These are phyloP conservation scores for Ogataea trehalophila DNA, from an alignment of 805 yeast species.

Conservation along the genomic window DNA sequence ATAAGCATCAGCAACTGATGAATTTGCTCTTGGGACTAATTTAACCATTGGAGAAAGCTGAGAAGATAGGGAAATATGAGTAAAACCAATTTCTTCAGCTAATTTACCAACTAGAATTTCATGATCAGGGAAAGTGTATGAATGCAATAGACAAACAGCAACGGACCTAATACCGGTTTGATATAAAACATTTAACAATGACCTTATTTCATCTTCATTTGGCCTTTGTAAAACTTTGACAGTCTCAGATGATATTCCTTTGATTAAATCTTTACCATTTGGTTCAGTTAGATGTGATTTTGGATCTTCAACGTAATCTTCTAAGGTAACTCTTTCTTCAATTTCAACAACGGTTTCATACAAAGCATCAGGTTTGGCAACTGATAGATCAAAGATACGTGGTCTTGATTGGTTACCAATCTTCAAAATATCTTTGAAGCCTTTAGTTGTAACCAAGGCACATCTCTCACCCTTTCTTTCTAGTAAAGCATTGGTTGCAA, in stretches of 20 bases:
- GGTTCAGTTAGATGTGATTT: constrained; percentile 23
- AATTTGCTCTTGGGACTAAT: constrained; percentile 68
- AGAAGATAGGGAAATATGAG: constrained; percentile 62
- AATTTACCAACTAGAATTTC: constrained; percentile 54
- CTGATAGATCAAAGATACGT: constrained; percentile 76
- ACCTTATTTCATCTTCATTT: constrained; percentile 37
- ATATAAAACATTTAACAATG: constrained; percentile 40
- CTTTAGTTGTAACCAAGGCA: constrained; percentile 81
- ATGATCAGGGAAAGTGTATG: constrained; percentile 69
- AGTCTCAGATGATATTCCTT: constrained; percentile 66
- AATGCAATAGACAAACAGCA: constrained; percentile 68
- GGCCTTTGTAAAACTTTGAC: constrained; percentile 54
- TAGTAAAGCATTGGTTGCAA: constrained; percentile 90
- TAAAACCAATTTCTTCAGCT: constrained; percentile 64
- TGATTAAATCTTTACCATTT: constrained; percentile 34
- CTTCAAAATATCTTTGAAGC: constrained; percentile 73
- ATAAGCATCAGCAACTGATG: constrained; percentile 79
- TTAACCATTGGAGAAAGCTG: constrained; percentile 77
- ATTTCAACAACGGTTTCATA: constrained; percentile 77
- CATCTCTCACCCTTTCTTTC: constrained; percentile 91
- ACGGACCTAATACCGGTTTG: constrained; percentile 59
- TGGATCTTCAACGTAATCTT: constrained; percentile 75
- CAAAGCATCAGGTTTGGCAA: constrained; percentile 63
- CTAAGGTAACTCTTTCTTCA: constrained; percentile 87
- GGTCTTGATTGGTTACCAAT: constrained; percentile 95